Conservation (phyloP, 352 stramenopile genomes). For the Phytophthora capsici region DNA sequence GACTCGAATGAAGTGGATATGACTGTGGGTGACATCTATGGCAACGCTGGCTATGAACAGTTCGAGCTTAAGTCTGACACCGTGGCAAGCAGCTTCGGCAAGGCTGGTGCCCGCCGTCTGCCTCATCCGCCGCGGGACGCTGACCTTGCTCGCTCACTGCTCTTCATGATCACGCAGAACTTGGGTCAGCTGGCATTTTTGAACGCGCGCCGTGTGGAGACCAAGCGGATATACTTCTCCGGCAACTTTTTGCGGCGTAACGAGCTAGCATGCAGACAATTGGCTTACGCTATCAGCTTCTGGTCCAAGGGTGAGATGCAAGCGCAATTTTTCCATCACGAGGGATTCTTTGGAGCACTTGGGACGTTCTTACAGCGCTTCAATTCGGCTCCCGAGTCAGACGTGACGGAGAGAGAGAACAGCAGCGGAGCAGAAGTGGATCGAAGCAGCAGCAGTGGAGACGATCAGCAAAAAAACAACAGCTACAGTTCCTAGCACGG, state of each 20-base stretch:
- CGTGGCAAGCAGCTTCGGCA: slow-evolving; percentile 98
- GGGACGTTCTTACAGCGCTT: slow-evolving; percentile 91
- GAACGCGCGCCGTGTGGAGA: slow-evolving; percentile 94
- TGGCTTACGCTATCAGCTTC: slow-evolving; percentile 96
- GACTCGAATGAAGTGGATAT: slow-evolving; percentile 91
- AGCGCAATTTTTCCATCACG: slow-evolving; percentile 94
- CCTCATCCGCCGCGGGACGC: slow-evolving; percentile 78
- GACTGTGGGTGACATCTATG: slow-evolving; percentile 99
- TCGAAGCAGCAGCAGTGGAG: slow-evolving; percentile 9
- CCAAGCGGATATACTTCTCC: slow-evolving; percentile 94
- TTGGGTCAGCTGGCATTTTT: slow-evolving; percentile 96
- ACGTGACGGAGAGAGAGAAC: slow-evolving; percentile 23
- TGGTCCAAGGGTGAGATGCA: slow-evolving; percentile 94
- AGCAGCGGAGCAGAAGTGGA: slow-evolving; percentile 3
- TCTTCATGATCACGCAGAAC: slow-evolving; percentile 99
- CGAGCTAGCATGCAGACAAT: slow-evolving; percentile 88
- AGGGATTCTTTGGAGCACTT: slow-evolving; percentile 98
- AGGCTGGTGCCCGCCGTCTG: slow-evolving; percentile 61
- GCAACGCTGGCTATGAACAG: slow-evolving; percentile 84
- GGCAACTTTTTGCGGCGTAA: slow-evolving; percentile 98
- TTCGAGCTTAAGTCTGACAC: slow-evolving; percentile 86
- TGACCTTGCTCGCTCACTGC: slow-evolving; percentile 93
- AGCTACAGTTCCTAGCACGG: neutral
- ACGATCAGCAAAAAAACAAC: slow-evolving; percentile 9
- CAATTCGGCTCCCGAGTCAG: slow-evolving; percentile 18